phyloP scores from a whole-genome alignment of 495 filamentous ascomycete genomes.

The Annulohypoxylon moriforme region DNA sequence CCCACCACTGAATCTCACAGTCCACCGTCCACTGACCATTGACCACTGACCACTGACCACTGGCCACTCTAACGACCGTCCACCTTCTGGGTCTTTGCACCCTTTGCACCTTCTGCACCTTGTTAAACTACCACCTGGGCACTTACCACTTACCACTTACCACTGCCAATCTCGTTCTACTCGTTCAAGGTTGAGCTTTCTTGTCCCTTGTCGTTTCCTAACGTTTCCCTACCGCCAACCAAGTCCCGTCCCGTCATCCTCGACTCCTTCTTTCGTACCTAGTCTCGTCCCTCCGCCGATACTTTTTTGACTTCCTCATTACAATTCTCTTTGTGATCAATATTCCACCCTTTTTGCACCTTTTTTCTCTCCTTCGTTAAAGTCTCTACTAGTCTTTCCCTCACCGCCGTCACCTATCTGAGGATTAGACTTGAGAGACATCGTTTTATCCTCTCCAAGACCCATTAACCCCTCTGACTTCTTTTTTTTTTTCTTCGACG shows the following conservation, averaged over 20 bases:
- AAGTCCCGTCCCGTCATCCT: slow-evolving; percentile 27
- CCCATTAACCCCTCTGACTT: slow-evolving; percentile 36
- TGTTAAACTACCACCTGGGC: neutral
- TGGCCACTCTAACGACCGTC: neutral
- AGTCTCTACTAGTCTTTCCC: slow-evolving; percentile 30
- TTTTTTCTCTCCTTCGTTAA: slow-evolving; percentile 20
- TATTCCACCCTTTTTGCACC: slow-evolving; percentile 2
- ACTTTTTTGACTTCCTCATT: slow-evolving; percentile 29
- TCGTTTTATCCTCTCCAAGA: slow-evolving; percentile 17
- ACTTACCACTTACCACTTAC: neutral
- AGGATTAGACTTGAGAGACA: slow-evolving; percentile 43
- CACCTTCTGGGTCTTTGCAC: neutral
- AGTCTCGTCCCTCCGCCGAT: slow-evolving; percentile 17
- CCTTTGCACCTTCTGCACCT: no score
- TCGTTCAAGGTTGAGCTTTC: slow-evolving; percentile 16
- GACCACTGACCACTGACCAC: neutral
- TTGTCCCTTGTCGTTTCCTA: slow-evolving; percentile 6
- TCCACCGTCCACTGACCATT: no score
- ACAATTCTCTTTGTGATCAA: slow-evolving; percentile 36
- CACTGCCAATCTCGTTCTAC: slow-evolving; percentile 28
- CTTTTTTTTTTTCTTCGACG: slow-evolving; percentile 24
- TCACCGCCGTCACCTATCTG: slow-evolving; percentile 35
- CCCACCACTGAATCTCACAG: no score
- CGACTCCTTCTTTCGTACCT: slow-evolving; percentile 19
- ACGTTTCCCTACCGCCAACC: neutral